Conservation (phyloP, 2,329 filamentous ascomycete genomes). For the Periconia macrospinosa region DNA sequence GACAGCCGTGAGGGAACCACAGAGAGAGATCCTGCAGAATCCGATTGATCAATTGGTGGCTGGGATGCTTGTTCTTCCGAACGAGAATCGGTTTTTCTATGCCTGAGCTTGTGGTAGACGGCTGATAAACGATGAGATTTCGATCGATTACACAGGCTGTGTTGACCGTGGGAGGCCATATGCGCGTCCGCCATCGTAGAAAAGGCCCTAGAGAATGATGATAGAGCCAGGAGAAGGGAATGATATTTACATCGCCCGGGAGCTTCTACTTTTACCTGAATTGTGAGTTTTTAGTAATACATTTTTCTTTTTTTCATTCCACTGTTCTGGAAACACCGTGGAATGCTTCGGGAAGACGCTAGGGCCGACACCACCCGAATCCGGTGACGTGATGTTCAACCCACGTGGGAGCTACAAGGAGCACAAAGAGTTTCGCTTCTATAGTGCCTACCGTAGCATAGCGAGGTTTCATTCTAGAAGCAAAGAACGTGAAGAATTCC, state of each 20-base stretch:
- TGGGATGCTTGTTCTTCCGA: not conserved
- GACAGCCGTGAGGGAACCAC: not conserved
- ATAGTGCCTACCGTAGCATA: not conserved
- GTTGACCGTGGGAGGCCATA: no score
- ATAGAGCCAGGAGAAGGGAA: not conserved
- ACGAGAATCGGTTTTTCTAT: not conserved
- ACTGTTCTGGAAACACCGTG: not conserved
- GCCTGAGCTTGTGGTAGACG: constrained; percentile 6
- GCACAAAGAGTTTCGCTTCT: not conserved
- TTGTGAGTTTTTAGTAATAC: not conserved
- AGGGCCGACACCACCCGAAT: not conserved
- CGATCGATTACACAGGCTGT: not conserved
- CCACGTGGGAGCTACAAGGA: constrained; percentile 1
- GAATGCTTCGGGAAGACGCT: constrained; percentile 8
- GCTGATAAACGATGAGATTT: constrained; percentile 3
- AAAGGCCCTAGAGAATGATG: not conserved
- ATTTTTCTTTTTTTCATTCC: not conserved
- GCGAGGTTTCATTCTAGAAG: not conserved
- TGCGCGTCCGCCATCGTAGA: not conserved
- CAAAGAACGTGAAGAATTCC: not conserved
- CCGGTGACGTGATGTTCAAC: not conserved
- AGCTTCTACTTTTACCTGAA: not conserved
- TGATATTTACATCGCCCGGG: not conserved
- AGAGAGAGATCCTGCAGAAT: not conserved
- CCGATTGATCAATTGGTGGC: not conserved